These are phyloP conservation scores for Heterobasidion parviporum DNA, from an alignment of 1,284 basidiomycete genomes.

Conservation along the genomic window DNA sequence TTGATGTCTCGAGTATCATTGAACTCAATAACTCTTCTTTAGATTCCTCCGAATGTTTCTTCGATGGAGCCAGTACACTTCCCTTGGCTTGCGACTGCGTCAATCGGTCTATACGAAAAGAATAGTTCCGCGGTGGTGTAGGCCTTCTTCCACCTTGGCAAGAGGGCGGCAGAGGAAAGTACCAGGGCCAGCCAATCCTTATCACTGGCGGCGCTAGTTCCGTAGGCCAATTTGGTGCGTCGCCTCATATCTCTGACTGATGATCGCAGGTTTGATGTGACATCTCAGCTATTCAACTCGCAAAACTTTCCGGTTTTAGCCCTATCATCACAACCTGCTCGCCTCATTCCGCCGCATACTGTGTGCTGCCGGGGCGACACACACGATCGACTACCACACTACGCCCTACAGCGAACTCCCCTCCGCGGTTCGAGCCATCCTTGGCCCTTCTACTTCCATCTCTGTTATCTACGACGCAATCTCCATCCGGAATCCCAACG, in stretches of 20 bases:
- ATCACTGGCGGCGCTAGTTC: slow-evolving; percentile 36
- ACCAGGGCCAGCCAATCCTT: slow-evolving; percentile 27
- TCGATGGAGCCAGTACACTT: slow-evolving; percentile 28
- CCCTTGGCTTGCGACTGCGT: slow-evolving; percentile 31
- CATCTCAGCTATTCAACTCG: slow-evolving; percentile 2
- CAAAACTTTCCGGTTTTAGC: slow-evolving; percentile 21
- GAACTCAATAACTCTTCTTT: not conserved
- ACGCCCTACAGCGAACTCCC: slow-evolving; percentile 4
- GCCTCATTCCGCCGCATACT: slow-evolving; percentile 18
- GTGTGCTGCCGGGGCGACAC: slow-evolving; percentile 26
- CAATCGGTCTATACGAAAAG: slow-evolving; percentile 26
- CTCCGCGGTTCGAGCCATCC: slow-evolving; percentile 7
- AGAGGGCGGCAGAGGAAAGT: slow-evolving; percentile 25
- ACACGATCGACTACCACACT: slow-evolving; percentile 20
- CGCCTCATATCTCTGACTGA: no score
- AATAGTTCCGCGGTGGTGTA: slow-evolving; percentile 22
- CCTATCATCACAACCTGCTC: slow-evolving; percentile 27
- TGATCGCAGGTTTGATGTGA: not conserved
- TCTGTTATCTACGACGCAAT: slow-evolving; percentile 20
- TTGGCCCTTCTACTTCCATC: slow-evolving; percentile 6
- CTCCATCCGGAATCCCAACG: slow-evolving; percentile 13
- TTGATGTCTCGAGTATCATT: no score
- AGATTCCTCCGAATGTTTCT: slow-evolving; percentile 6
- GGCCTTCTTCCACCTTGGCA: slow-evolving; percentile 20
- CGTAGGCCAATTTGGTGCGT: slow-evolving; percentile 32